Evolutionary conservation across 2,329 filamentous ascomycete species (phyloP).

Genomic region (Arthrinium puccinioides): DNA sequence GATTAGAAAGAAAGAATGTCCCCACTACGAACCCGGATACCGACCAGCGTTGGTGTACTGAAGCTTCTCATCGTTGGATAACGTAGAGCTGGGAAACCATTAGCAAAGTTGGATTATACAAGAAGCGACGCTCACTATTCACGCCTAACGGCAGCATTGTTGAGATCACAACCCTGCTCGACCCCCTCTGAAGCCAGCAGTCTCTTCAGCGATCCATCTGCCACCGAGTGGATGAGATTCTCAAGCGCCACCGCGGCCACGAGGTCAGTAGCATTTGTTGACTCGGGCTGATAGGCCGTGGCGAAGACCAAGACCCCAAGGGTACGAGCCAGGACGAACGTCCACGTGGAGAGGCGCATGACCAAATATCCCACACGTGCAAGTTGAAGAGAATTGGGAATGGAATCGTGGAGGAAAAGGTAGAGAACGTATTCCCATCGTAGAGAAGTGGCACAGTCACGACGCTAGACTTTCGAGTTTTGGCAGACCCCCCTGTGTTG

Average conservation of each 20-base stretch:
- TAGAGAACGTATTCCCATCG: no score
- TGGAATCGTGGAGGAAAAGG: no score
- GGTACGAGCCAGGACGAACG: no score
- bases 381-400: no score
- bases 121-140: conserved; percentile 7
- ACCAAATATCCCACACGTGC: no score
- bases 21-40: background rate
- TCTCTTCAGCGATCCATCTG: conserved; percentile 2
- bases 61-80: conserved; percentile 5
- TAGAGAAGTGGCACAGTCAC: no score
- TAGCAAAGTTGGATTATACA: background rate
- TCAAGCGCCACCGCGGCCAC: conserved; percentile 3
- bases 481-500: no score
- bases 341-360: no score
- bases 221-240: conserved; percentile 2
- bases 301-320: no score
- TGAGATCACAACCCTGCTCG: conserved; percentile 3
- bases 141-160: conserved; percentile 3
- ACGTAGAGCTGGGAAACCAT: background rate
- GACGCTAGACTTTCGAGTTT: no score
- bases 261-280: conserved; percentile 7
- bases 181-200: conserved; percentile 2
- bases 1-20: background rate
- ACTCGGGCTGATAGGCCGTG: conserved; percentile 6
- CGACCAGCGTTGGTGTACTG: conserved; percentile 3